Percentiles rank a stretch among this genome's conserved stretches.
Evolutionary conservation across 2,329 filamentous ascomycete genomes (phyloP).

Genomic region (Sporothrix phasma): DNA sequence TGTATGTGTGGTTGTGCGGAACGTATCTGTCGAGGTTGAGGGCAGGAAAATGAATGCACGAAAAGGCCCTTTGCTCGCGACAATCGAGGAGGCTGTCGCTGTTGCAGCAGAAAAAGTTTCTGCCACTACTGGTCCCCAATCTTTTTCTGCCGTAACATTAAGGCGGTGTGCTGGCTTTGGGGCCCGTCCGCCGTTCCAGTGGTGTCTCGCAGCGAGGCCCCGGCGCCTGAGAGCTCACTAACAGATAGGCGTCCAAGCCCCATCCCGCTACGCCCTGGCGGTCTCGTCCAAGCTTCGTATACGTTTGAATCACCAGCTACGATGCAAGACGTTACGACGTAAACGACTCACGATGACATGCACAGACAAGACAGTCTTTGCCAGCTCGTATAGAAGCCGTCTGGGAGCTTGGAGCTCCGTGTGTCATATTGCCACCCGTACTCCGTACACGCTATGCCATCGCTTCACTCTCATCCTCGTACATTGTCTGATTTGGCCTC

Average conservation of each 20-base stretch:
- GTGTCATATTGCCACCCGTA: no score
- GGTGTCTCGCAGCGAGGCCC: background rate
- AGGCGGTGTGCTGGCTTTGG: slow-evolving; percentile 10
- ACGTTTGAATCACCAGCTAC: no score
- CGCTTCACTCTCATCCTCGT: no score
- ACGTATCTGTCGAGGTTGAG: background rate
- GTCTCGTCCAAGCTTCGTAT: no score
- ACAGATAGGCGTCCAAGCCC: background rate
- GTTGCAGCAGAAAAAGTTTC: slow-evolving; percentile 10
- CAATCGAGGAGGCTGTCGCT: slow-evolving; percentile 10
- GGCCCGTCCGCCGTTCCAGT: background rate
- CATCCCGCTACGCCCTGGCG: background rate
- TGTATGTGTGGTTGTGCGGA: background rate
- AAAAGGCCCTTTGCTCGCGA: background rate
- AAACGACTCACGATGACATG: no score
- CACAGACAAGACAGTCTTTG: no score
- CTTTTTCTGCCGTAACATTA: slow-evolving; percentile 17
- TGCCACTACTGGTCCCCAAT: slow-evolving; percentile 3
- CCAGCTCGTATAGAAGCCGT: no score
- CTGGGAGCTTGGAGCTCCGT: no score
- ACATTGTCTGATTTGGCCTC: no score
- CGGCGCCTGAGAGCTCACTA: background rate
- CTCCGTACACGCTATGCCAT: no score
- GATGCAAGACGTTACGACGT: no score
- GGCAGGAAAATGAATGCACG: background rate